Base-by-base conservation (phyloP, 2,329 filamentous ascomycete species). In the Penicillium decumbens region DNA sequence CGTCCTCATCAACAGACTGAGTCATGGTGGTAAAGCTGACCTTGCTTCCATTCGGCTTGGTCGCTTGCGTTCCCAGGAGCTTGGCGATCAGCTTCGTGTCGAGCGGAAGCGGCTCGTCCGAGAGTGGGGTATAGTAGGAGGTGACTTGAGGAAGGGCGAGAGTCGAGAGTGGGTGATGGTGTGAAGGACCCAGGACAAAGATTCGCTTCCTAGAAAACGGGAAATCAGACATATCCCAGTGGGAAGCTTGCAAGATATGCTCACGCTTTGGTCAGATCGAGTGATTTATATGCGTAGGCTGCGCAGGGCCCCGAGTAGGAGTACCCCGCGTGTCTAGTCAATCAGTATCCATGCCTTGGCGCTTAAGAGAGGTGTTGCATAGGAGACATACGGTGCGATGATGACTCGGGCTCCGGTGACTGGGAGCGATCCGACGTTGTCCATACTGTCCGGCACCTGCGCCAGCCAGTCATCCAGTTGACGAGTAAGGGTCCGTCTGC, bases 141-240 rank as follows among this genome's bases (percentile, higher is more conserved):
- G 76, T 77, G 65, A 89, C 90, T 9, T 77, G 80, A 0, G 90
- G 87, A 6, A 95, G 77, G 2, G 89, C 90, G 57, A 88, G 87
- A 43, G 84, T 87, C 1, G 80, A 75, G 1, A 97, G 82, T 56
- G 89, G 87, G 69, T 88, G 83, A 42, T 92, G 89, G 65, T 98
- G 93, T 1, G 92, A 96, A 2, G 93, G 93, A 0, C 93, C 93
- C 13, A 98, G 81, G 37, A 98, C 77, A 65, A 98, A 97, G 56
- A 98, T 81, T 3, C 90, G 86, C 71, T 95, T 95, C 23, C 82
- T 85, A 57, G n/a, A 53, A 30, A 15, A 18, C 15, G 39, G 29
- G 37, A 27, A 39, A 18, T 47, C 38, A 56, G 50, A 53, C 18
- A 38, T 12, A 39, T 42, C 10, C 24, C n/a, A 15, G 41, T 15